phyloP scores from a whole-genome alignment of 345 rosid genomes.

The Camelina hispida region DNA sequence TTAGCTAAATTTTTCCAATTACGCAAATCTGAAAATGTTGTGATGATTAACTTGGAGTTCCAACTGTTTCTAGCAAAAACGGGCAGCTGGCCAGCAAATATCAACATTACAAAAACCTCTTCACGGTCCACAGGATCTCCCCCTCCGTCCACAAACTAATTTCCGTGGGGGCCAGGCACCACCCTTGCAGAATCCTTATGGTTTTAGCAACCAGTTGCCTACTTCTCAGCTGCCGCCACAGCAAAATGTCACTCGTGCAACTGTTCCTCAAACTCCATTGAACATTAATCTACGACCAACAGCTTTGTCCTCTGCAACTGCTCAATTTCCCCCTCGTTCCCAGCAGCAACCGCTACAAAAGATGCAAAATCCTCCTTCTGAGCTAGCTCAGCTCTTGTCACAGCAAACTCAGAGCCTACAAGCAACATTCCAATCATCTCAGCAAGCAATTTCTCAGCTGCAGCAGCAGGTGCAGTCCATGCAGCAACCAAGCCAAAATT shows the following conservation, averaged over 20 bases:
- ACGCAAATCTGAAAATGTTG: slow-evolving; percentile 15
- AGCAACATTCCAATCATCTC: slow-evolving; percentile 93
- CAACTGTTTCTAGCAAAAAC: slow-evolving; percentile 49
- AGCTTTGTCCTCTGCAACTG: slow-evolving; percentile 51
- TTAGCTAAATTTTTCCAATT: slow-evolving; percentile 15
- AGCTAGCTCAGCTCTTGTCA: slow-evolving; percentile 87
- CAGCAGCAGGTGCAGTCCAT: slow-evolving; percentile 89
- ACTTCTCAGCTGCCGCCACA: slow-evolving; percentile 61
- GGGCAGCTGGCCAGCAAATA: slow-evolving; percentile 58
- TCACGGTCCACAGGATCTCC: slow-evolving; percentile 62
- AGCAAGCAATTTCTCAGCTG: slow-evolving; percentile 91
- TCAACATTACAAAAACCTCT: slow-evolving; percentile 67
- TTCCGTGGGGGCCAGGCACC: slow-evolving; percentile 46
- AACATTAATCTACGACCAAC: slow-evolving; percentile 57
- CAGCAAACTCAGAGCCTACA: slow-evolving; percentile 88
- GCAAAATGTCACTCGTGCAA: slow-evolving; percentile 53
- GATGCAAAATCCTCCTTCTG: slow-evolving; percentile 88
- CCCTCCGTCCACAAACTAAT: slow-evolving; percentile 56
- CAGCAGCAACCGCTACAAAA: slow-evolving; percentile 71
- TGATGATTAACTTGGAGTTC: slow-evolving; percentile 16
- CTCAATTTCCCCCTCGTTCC: slow-evolving; percentile 56
- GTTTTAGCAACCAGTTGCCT: slow-evolving; percentile 58
- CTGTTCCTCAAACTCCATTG: slow-evolving; percentile 54
- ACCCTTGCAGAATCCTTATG: slow-evolving; percentile 56
- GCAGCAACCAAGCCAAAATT: slow-evolving; percentile 78